phyloP scores from a whole-genome alignment of 2,329 filamentous ascomycete genomes.

The Fusarium sambucinum region DNA sequence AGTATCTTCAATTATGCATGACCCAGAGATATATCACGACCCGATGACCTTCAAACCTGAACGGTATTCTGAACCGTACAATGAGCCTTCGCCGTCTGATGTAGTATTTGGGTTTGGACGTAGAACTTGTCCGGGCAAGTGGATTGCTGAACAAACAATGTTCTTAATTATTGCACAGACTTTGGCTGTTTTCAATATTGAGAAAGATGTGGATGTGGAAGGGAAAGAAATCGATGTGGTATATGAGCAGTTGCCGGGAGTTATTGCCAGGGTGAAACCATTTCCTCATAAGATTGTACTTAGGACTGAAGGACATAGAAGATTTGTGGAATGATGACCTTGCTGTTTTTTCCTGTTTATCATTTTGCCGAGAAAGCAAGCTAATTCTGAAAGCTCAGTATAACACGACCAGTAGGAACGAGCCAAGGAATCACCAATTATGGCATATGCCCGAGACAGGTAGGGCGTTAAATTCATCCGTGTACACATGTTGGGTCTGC shows the following conservation, averaged over 20 bases:
- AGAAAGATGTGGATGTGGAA: constrained; percentile 40
- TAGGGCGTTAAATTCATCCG: too few relatives aligned
- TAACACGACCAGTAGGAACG: too few relatives aligned
- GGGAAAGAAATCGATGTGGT: constrained; percentile 52
- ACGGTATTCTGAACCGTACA: constrained; percentile 14
- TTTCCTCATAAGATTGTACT: neutral
- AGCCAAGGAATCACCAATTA: too few relatives aligned
- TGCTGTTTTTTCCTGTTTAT: neutral
- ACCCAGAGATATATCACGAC: constrained; percentile 59
- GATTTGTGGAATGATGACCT: neutral
- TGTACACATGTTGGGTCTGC: too few relatives aligned
- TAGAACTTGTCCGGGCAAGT: constrained; percentile 52
- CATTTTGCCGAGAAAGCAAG: neutral
- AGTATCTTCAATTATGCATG: neutral
- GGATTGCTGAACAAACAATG: constrained; percentile 50
- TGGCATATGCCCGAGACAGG: too few relatives aligned
- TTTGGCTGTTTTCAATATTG: constrained; percentile 61
- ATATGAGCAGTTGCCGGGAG: constrained; percentile 20
- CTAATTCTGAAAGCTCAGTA: too few relatives aligned
- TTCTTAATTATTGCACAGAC: constrained; percentile 55
- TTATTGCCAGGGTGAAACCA: constrained; percentile 18
- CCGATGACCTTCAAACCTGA: constrained; percentile 52
- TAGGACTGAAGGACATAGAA: neutral
- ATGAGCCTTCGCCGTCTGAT: constrained; percentile 47
- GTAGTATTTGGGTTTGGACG: constrained; percentile 54